A percentile compares a stretch with the other conserved stretches of the same genome.
Evolutionary conservation across 78 protist genomes (phyloP).

Genomic region (Planoprotostelium fungivorum): DNA sequence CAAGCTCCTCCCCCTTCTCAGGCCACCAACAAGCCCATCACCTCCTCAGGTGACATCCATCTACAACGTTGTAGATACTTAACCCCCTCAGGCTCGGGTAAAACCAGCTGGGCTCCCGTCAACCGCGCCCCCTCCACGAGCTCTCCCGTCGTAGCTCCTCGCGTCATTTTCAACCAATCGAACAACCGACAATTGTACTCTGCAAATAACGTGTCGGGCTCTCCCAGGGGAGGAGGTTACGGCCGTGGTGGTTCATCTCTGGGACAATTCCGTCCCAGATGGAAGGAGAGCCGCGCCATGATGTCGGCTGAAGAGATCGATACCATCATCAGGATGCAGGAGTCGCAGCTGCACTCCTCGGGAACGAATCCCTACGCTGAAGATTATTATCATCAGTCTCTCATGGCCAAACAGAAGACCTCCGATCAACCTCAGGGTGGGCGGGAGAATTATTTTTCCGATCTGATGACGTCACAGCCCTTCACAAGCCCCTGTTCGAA

Average conservation of each 20-base stretch:
- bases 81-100: background rate
- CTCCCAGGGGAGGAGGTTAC: background rate
- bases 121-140: background rate
- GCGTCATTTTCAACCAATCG: background rate
- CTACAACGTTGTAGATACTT: background rate
- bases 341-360: conserved; percentile 37
- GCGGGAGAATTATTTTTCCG: background rate
- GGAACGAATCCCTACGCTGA: conserved; percentile 56
- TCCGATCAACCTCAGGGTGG: background rate
- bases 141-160: background rate
- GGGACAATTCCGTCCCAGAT: background rate
- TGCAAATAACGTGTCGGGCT: background rate
- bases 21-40: background rate
- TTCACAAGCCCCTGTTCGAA: background rate
- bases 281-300: background rate
- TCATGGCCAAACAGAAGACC: no score
- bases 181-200: background rate
- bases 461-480: background rate
- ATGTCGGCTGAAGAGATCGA: conserved; percentile 64
- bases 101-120: background rate
- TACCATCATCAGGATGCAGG: conserved; percentile 43
- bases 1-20: background rate
- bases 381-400: conserved; percentile 58
- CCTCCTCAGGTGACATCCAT: background rate
- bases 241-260: background rate